Percentiles rank a stretch among this genome's conserved stretches.
Evolutionary conservation across 371 early-diverging fungal species (phyloP).

Genomic region (Apophysomyces variabilis): DNA sequence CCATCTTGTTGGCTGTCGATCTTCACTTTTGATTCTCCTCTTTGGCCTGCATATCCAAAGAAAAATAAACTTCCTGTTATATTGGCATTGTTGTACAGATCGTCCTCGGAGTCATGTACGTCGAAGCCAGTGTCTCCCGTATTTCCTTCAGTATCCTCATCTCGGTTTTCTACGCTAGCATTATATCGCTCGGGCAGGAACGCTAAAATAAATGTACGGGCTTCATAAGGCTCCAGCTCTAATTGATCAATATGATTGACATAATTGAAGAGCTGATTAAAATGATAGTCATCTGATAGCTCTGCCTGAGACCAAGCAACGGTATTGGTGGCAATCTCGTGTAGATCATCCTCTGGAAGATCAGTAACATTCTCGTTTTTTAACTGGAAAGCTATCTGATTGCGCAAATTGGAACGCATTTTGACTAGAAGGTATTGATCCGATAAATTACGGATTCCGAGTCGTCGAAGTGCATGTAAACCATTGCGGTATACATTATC

Average conservation of each 20-base stretch:
- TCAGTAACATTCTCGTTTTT: conserved; percentile 79
- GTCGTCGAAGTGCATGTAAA: conserved; percentile 76
- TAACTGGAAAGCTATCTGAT: conserved; percentile 87
- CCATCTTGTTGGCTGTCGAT: conserved; percentile 22
- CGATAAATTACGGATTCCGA: conserved; percentile 75
- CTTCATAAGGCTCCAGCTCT: conserved; percentile 64
- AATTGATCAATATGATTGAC: conserved; percentile 85
- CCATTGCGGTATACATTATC: conserved; percentile 86
- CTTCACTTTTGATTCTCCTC: conserved; percentile 12
- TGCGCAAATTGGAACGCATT: conserved; percentile 80
- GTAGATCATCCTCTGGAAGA: conserved; percentile 25
- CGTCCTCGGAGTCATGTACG: conserved; percentile 40
- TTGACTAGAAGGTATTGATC: conserved; percentile 66
- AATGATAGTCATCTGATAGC: conserved; percentile 63
- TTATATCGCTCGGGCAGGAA: conserved; percentile 67
- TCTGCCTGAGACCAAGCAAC: conserved; percentile 53
- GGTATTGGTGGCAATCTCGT: conserved; percentile 60
- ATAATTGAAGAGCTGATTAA: conserved; percentile 89
- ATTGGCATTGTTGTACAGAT: conserved; percentile 68
- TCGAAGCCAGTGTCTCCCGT: conserved; percentile 13
- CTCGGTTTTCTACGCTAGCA: conserved; percentile 14
- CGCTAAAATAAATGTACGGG: conserved; percentile 70
- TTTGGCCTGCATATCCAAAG: conserved; percentile 63
- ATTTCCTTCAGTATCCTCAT: conserved; percentile 18
- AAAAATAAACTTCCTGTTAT: conserved; percentile 87